Evolutionary conservation across 495 filamentous ascomycete species (phyloP).

Genomic region (Astrothelium macrocarpum): DNA sequence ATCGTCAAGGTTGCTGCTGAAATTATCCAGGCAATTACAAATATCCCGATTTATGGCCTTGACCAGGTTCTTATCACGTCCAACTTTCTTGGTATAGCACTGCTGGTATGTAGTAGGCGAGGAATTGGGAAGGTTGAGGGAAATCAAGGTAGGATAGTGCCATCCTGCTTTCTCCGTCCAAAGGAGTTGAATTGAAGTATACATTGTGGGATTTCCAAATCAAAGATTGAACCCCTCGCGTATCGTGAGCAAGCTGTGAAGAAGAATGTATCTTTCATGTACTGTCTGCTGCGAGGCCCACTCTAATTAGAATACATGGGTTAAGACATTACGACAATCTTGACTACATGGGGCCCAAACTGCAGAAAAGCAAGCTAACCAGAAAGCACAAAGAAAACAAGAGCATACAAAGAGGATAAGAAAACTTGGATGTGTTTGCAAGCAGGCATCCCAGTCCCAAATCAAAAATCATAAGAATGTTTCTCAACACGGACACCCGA

Average conservation of each 20-base stretch:
- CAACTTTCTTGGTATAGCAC: neutral
- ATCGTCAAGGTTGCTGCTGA: neutral
- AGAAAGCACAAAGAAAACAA: neutral
- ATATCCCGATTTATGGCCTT: neutral
- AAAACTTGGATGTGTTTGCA: neutral
- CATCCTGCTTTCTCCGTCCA: neutral
- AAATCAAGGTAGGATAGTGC: neutral
- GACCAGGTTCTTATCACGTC: neutral
- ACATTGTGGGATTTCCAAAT: neutral
- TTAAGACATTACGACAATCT: neutral
- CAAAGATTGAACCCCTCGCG: neutral
- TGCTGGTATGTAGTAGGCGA: neutral
- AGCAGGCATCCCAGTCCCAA: neutral
- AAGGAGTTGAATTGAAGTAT: neutral
- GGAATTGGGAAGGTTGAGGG: neutral
- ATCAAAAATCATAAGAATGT: neutral
- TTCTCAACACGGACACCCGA: neutral
- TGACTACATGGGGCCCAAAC: neutral
- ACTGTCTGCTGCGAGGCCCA: neutral
- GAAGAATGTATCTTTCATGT: neutral
- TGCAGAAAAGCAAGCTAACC: neutral
- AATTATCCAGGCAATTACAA: neutral
- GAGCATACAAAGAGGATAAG: no score
- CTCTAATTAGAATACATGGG: no score
- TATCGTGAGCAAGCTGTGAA: neutral